A percentile compares a stretch with the other conserved stretches of the same genome.
Conservation (phyloP, 495 filamentous ascomycete genomes). For the Tuber melanosporum region DNA sequence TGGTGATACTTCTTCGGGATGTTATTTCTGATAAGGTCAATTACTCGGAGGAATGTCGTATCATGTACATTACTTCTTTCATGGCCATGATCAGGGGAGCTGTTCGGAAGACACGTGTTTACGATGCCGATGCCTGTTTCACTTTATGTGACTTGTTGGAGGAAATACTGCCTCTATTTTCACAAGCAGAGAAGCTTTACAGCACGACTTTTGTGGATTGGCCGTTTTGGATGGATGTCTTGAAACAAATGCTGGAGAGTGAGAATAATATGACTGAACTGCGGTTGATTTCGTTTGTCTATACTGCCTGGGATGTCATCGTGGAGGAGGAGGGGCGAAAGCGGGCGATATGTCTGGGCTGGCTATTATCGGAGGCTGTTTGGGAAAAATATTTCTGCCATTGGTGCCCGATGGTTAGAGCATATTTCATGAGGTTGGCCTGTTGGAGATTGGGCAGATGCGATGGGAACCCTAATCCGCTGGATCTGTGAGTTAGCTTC, state of each 20-base stretch:
- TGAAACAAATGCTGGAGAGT: conserved; percentile 73
- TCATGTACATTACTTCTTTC: conserved; percentile 75
- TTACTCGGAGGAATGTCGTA: conserved; percentile 50
- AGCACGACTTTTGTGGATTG: conserved; percentile 56
- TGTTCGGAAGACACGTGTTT: conserved; percentile 70
- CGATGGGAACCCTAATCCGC: conserved; percentile 57
- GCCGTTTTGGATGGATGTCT: conserved; percentile 84
- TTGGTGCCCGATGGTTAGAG: conserved; percentile 97
- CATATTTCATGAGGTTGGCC: conserved; percentile 87
- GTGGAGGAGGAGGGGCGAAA: conserved; percentile 62
- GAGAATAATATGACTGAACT: conserved; percentile 94
- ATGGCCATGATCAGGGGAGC: conserved; percentile 63
- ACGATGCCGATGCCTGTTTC: conserved; percentile 83
- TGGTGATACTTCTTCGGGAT: conserved; percentile 81
- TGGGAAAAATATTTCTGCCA: conserved; percentile 88
- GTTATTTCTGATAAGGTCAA: conserved; percentile 64
- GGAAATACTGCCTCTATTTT: conserved; percentile 51
- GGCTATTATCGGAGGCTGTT: conserved; percentile 68
- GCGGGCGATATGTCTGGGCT: conserved; percentile 64
- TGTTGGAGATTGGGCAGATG: conserved; percentile 88
- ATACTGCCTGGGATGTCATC: conserved; percentile 70
- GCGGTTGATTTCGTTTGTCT: conserved; percentile 79
- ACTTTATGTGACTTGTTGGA: conserved; percentile 89
- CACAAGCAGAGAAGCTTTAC: conserved; percentile 28
- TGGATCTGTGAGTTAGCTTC: conserved; percentile 59